Evolutionary conservation across 2,329 filamentous ascomycete species (phyloP).

Genomic region (Fusarium sp.): DNA sequence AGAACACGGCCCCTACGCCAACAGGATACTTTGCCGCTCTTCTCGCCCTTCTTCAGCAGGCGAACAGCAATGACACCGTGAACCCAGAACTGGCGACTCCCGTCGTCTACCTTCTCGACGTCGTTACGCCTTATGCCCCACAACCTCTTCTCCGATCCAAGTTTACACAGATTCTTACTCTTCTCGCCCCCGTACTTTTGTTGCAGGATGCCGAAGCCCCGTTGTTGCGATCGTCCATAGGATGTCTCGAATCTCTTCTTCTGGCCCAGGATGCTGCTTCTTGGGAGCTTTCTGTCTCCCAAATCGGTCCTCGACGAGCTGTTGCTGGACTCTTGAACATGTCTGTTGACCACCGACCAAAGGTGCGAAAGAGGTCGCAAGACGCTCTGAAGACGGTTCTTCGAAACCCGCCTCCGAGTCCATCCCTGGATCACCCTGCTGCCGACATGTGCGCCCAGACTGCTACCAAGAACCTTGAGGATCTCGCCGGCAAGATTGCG

Average conservation of each 20-base stretch:
- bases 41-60: slow-evolving; percentile 83
- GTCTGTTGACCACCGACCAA: slow-evolving; percentile 86
- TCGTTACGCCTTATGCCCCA: slow-evolving; percentile 85
- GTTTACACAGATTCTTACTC: slow-evolving; percentile 90
- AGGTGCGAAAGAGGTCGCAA: slow-evolving; percentile 92
- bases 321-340: slow-evolving; percentile 86
- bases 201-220: slow-evolving; percentile 85
- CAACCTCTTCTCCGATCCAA: slow-evolving; percentile 89
- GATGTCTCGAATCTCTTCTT: slow-evolving; percentile 90
- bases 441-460: slow-evolving; percentile 96
- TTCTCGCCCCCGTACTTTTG: slow-evolving; percentile 84
- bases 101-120: slow-evolving; percentile 93
- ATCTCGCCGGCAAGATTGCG: slow-evolving; percentile 71
- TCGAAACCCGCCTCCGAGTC: slow-evolving; percentile 85
- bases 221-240: slow-evolving; percentile 85
- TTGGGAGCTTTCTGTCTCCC: slow-evolving; percentile 85
- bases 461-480: slow-evolving; percentile 79
- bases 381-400: slow-evolving; percentile 87
- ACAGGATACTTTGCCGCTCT: slow-evolving; percentile 98
- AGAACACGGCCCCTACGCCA: slow-evolving; percentile 82
- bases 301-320: slow-evolving; percentile 86
- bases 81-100: slow-evolving; percentile 86
- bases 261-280: slow-evolving; percentile 85
- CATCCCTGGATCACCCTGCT: slow-evolving; percentile 91
- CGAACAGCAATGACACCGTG: slow-evolving; percentile 71